Percentiles rank a stretch among this genome's conserved stretches.
Conservation (phyloP, 257 asterid genomes). For the Ocimum tenuiflorum region DNA sequence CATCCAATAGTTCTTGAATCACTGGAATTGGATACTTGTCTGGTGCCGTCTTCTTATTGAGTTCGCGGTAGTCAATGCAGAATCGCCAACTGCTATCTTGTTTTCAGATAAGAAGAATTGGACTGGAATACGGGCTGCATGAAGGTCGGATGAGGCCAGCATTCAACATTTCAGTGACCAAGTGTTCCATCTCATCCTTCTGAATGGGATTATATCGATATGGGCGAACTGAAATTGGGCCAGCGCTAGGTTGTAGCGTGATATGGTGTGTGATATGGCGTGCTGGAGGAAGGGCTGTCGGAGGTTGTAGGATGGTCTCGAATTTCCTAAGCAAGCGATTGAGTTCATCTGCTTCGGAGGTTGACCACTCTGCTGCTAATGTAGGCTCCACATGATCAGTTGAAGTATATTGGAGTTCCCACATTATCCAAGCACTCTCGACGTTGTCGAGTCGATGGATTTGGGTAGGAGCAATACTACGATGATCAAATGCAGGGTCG, state of each 20-base stretch:
- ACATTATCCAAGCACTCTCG: no score
- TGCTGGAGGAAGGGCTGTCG: neutral
- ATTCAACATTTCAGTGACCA: neutral
- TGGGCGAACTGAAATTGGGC: neutral
- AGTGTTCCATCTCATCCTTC: neutral
- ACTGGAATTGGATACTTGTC: no score
- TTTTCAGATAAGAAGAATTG: no score
- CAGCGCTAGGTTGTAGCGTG: neutral
- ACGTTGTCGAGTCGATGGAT: no score
- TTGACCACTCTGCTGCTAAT: no score
- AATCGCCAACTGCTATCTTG: no score
- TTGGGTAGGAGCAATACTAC: neutral
- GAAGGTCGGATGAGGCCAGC: neutral
- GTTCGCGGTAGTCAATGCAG: no score
- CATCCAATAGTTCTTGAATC: no score
- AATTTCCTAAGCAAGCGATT: fast-evolving
- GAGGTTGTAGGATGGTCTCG: neutral
- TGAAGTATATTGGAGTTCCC: neutral
- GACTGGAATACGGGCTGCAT: neutral
- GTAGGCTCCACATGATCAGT: no score
- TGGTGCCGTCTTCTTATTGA: no score
- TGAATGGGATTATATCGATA: neutral
- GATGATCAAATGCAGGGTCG: neutral
- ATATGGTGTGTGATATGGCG: neutral
- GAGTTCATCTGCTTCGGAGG: no score